These are phyloP conservation scores for Apiotrichum laibachii DNA, from an alignment of 1,284 basidiomycete genomes.

Conservation along the genomic window DNA sequence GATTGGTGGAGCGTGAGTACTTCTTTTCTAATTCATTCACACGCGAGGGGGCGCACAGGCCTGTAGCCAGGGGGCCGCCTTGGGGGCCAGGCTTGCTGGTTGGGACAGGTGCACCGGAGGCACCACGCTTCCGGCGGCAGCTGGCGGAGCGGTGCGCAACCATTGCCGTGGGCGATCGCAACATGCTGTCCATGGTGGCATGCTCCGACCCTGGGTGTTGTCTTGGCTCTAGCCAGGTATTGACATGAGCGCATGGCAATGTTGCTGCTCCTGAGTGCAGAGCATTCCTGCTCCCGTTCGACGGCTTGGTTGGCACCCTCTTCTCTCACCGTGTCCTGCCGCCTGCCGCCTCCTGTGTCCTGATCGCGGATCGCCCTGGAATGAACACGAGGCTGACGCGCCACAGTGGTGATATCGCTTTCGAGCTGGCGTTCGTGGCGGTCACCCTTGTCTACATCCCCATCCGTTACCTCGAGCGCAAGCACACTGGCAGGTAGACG, in stretches of 20 bases:
- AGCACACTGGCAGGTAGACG: slow-evolving; percentile 39
- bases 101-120: background rate
- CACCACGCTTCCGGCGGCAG: background rate
- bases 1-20: slow-evolving; percentile 45
- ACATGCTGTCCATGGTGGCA: too few relatives aligned
- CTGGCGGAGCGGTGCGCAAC: too few relatives aligned
- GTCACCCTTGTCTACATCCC: slow-evolving; percentile 35
- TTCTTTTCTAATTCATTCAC: background rate
- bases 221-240: too few relatives aligned
- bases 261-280: background rate
- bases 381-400: slow-evolving; percentile 1
- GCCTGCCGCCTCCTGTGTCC: background rate
- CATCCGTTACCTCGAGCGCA: slow-evolving; percentile 42
- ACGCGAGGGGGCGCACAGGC: background rate
- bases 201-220: too few relatives aligned
- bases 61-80: background rate
- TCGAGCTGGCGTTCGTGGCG: slow-evolving; percentile 26
- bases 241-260: too few relatives aligned
- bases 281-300: background rate
- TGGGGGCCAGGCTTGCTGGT: background rate
- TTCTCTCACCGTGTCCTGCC: background rate
- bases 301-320: background rate
- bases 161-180: too few relatives aligned
- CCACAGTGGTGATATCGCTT: slow-evolving; percentile 41
- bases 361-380: background rate